phyloP scores from a whole-genome alignment of 1,284 basidiomycete species.

The Violaceomyces palustris region DNA sequence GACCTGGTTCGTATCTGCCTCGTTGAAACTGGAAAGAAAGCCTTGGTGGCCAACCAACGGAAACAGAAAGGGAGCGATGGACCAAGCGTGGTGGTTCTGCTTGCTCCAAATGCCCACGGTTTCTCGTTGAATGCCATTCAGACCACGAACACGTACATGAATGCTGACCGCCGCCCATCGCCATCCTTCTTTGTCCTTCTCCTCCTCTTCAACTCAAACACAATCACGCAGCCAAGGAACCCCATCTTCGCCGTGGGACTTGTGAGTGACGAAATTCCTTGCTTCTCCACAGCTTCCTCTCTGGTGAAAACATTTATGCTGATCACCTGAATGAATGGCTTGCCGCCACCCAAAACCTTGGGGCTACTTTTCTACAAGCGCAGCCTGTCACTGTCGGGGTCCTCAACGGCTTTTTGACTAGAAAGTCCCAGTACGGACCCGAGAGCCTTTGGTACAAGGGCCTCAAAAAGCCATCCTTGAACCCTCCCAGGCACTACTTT shows the following conservation, averaged over 20 bases:
- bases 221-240: conserved; percentile 30
- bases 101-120: too few species aligned
- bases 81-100: too few species aligned
- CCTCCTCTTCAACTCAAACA: conserved; percentile 1
- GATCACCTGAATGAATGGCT: conserved; percentile 8
- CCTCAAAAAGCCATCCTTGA: conserved; percentile 35
- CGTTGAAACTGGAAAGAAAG: too few species aligned
- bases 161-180: background rate
- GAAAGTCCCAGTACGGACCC: conserved; percentile 30
- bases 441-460: conserved; percentile 38
- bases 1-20: conserved; percentile 25
- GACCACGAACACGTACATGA: background rate
- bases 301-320: conserved; percentile 17
- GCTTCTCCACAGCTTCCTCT: conserved; percentile 14
- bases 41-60: too few species aligned
- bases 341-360: background rate
- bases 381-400: conserved; percentile 31
- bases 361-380: background rate
- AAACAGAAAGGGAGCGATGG: too few species aligned
- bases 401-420: conserved; percentile 34
- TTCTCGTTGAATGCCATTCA: too few species aligned
- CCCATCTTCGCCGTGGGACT: conserved; percentile 45
- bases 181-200: background rate
- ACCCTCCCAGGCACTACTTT: conserved; percentile 32
- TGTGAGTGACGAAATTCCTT: too few species aligned